A percentile compares a stretch with the other conserved stretches of the same genome.
These are phyloP conservation scores for Dentiscutata heterogama DNA, from an alignment of 371 early-diverging fungal genomes.

Conservation along the genomic window DNA sequence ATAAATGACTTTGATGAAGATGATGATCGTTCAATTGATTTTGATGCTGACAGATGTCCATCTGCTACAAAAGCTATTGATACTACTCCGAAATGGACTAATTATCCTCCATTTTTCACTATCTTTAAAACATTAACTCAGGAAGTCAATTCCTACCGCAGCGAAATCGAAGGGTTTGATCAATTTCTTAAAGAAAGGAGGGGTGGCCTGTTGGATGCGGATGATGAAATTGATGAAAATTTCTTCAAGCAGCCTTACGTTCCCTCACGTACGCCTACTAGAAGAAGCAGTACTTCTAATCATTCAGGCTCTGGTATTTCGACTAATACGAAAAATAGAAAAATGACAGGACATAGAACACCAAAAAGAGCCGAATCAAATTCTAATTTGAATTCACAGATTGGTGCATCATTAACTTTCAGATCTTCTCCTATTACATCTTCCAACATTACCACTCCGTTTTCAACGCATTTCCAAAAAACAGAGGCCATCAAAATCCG, in stretches of 20 bases:
- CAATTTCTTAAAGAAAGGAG: slow-evolving; percentile 66
- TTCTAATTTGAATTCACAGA: slow-evolving; percentile 24
- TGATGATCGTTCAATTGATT: slow-evolving; percentile 64
- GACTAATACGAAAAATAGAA: slow-evolving; percentile 38
- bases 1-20: slow-evolving; percentile 57
- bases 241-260: slow-evolving; percentile 47
- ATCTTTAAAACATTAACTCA: slow-evolving; percentile 70
- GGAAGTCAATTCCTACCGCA: slow-evolving; percentile 75
- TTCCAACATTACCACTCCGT: slow-evolving; percentile 51
- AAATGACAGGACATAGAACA: slow-evolving; percentile 39
- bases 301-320: slow-evolving; percentile 23
- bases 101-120: slow-evolving; percentile 71
- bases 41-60: slow-evolving; percentile 53
- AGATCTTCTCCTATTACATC: slow-evolving; percentile 32
- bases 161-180: slow-evolving; percentile 68
- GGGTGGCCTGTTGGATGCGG: slow-evolving; percentile 59
- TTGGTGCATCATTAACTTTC: slow-evolving; percentile 32
- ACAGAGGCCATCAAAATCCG: slow-evolving; percentile 62
- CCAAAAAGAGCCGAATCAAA: slow-evolving; percentile 34
- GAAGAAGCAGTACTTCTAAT: slow-evolving; percentile 11
- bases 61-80: slow-evolving; percentile 38
- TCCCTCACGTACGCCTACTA: neutral
- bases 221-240: slow-evolving; percentile 56
- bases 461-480: slow-evolving; percentile 57
- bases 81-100: slow-evolving; percentile 36